Percentiles rank a stretch among this genome's conserved stretches.
Evolutionary conservation across 441 rosid genomes (phyloP).

Genomic region (Pelargonium myrrhifolium): DNA sequence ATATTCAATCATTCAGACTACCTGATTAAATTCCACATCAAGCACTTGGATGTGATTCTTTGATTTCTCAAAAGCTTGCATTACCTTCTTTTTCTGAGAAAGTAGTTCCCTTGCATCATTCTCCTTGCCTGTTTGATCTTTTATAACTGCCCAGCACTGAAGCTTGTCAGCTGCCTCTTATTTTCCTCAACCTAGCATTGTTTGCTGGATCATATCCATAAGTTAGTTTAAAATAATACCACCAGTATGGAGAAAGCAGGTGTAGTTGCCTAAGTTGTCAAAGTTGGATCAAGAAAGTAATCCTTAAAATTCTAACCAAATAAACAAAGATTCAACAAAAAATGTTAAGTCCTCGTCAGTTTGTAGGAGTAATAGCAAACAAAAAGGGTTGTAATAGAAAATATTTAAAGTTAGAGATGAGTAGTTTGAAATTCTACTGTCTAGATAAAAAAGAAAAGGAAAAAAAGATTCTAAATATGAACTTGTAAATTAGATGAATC

Average conservation of each 20-base stretch:
- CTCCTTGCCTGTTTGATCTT: conserved; percentile 55
- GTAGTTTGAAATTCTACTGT: no score
- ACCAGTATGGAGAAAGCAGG: background rate
- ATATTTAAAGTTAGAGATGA: no score
- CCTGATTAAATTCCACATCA: conserved; percentile 69
- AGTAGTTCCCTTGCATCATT: conserved; percentile 72
- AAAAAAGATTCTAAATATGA: no score
- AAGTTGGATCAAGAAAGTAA: no score
- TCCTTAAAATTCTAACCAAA: no score
- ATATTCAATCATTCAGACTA: conserved; percentile 12
- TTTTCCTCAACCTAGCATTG: conserved; percentile 55
- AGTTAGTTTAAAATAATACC: background rate
- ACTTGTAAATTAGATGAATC: no score
- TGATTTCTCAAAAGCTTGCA: conserved; percentile 68
- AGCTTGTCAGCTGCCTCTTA: conserved; percentile 84
- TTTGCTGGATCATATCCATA: conserved; percentile 37
- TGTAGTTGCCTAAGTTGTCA: no score
- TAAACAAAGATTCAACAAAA: no score
- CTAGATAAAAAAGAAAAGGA: no score
- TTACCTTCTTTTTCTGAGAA: conserved; percentile 72
- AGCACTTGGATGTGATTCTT: conserved; percentile 63
- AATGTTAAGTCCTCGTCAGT: no score
- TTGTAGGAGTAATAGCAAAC: no score
- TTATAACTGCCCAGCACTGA: conserved; percentile 55
- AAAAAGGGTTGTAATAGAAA: no score